A percentile compares a stretch with the other conserved stretches of the same genome.
Conservation (phyloP, 768 basidiomycete genomes). For the Daedaleopsis sinensis region DNA sequence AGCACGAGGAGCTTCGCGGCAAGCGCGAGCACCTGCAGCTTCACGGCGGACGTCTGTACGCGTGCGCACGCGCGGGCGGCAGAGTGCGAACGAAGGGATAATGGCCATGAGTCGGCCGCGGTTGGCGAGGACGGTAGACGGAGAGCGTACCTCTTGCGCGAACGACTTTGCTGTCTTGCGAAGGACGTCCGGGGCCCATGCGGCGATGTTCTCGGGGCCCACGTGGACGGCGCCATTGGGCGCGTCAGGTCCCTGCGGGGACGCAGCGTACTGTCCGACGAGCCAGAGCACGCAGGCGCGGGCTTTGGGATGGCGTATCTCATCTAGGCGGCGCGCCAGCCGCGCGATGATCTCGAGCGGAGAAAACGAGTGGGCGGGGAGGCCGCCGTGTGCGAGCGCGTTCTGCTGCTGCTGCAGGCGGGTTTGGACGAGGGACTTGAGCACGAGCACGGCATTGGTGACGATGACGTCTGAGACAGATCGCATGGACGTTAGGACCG, state of each 20-base stretch:
- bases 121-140: background rate
- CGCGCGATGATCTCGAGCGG: slow-evolving; percentile 75
- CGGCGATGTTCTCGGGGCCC: slow-evolving; percentile 59
- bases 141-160: slow-evolving; percentile 56
- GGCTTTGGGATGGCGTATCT: slow-evolving; percentile 78
- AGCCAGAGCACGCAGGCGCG: slow-evolving; percentile 92
- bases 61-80: no score
- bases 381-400: slow-evolving; percentile 20
- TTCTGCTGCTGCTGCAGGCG: slow-evolving; percentile 48
- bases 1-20: slow-evolving; percentile 82
- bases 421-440: slow-evolving; percentile 82
- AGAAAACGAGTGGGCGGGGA: slow-evolving; percentile 26
- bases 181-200: slow-evolving; percentile 90
- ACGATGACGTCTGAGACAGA: slow-evolving; percentile 67
- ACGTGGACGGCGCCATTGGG: slow-evolving; percentile 19
- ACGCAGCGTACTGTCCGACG: slow-evolving; percentile 83
- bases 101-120: background rate
- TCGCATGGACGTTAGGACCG: background rate
- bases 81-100: no score
- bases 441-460: slow-evolving; percentile 78
- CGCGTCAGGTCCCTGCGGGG: slow-evolving; percentile 37
- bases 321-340: slow-evolving; percentile 77
- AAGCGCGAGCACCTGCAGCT: slow-evolving; percentile 84
- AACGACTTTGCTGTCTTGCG: slow-evolving; percentile 81
- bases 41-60: slow-evolving; percentile 62